Evolutionary conservation across 1,139 yeast genomes (phyloP), one percentile per base, ranked within the genome.

Genomic region (Candida smagusa): DNA sequence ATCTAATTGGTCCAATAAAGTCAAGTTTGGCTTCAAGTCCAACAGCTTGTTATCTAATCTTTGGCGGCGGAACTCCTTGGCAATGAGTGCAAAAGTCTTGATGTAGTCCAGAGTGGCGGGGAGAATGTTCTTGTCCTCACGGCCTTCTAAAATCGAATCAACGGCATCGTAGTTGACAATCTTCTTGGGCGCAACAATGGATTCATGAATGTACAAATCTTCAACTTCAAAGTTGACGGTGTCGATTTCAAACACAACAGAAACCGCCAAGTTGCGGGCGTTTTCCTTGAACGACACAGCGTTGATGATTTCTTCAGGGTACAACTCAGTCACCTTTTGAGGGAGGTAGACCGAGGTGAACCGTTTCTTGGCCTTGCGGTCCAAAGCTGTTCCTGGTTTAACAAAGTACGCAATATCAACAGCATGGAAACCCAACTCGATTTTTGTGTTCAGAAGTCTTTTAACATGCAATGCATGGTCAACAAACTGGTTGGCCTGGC

Each of bases 301-400:
- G 9, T 77, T 74, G 46, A 79, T 81, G 34, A 88, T 72, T 33
- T 73, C 72, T 27, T 68, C 67, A 1, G 97, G 97, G 47, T 85
- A 75, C 52, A 92, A 69, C 45, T 84, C 79, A 9, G 76, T 75
- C 16, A 72, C 63, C 47, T 81, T 82, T 56, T 90, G 96, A n/a
- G 95, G 94, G 61, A 92, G 75, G 55, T 83, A 84, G 6, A 92
- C 97, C 9, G 96, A 81, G 2, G 92, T 80, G 2, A 95, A 88
- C 57, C 97, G 78, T 65, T 88, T 89, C 61, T 88, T 86, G 2
- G 96, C 86, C 57, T 92, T 90, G 44, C 94, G 81, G 54, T 92
- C 98, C 44, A 92, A 67, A 2, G 79, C 65, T 0, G 95, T 81
- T 11, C 89, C 92, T 25, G 79, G 80, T 47, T 74, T 78, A 39